Percentiles rank a stretch among this genome's conserved stretches.
These are phyloP conservation scores for Ailanthus altissimus DNA, from an alignment of 345 rosid genomes.

Conservation along the genomic window DNA sequence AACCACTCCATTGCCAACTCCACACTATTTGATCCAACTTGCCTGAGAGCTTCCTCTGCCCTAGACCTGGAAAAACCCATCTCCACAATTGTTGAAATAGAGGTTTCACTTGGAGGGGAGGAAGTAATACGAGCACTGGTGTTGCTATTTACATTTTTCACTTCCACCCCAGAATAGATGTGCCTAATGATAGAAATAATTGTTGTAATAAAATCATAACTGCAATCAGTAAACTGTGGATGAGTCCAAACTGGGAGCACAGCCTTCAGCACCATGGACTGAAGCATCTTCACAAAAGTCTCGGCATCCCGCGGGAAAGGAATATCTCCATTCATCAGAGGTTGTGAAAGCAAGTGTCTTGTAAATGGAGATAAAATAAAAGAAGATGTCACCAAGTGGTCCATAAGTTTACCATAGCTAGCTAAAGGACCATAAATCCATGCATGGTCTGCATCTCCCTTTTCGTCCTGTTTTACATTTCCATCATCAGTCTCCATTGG, in stretches of 20 bases:
- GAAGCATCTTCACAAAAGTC: constrained; percentile 87
- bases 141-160: constrained; percentile 60
- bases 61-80: constrained; percentile 95
- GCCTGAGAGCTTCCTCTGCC: constrained; percentile 97
- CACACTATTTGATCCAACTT: constrained; percentile 88
- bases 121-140: constrained; percentile 64
- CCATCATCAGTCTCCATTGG: constrained; percentile 92
- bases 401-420: constrained; percentile 91
- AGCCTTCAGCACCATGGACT: constrained; percentile 89
- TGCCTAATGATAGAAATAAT: constrained; percentile 82
- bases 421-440: constrained; percentile 97
- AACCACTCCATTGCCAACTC: constrained; percentile 99
- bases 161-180: constrained; percentile 90
- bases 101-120: constrained; percentile 87
- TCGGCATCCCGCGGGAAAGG: constrained; percentile 86
- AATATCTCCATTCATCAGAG: constrained; percentile 58
- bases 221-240: constrained; percentile 80
- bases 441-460: constrained; percentile 64
- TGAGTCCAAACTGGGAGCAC: constrained; percentile 92
- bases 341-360: constrained; percentile 79
- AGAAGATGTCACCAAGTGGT: constrained; percentile 90
- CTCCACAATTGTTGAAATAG: constrained; percentile 89
- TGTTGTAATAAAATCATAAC: constrained; percentile 70
- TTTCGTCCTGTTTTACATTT: constrained; percentile 60
- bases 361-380: constrained; percentile 83